Conservation (phyloP, 2,329 filamentous ascomycete genomes). For the Arthrobotrys pseudoclavata region DNA sequence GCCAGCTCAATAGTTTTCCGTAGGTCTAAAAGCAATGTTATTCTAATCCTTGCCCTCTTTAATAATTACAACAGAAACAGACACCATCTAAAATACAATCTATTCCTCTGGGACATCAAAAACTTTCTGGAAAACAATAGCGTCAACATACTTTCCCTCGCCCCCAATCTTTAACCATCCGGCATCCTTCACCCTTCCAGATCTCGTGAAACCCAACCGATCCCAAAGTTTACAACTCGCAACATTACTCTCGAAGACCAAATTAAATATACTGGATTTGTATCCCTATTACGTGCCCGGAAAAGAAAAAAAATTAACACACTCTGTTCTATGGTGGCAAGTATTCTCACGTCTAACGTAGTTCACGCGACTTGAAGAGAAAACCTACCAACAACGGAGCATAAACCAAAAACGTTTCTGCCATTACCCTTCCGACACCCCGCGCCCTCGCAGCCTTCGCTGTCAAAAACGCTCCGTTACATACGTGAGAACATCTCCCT, state of each 20-base stretch:
- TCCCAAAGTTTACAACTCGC: slow-evolving; percentile 80
- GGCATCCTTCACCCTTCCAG: slow-evolving; percentile 73
- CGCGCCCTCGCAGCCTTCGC: slow-evolving; percentile 80
- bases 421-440: slow-evolving; percentile 81
- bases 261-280: slow-evolving; percentile 80
- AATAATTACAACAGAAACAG: neutral
- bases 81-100: neutral
- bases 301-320: neutral
- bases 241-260: slow-evolving; percentile 81
- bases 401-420: slow-evolving; percentile 82
- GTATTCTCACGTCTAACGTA: neutral
- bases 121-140: slow-evolving; percentile 63
- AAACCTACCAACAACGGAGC: slow-evolving; percentile 73
- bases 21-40: too few relatives aligned
- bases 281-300: slow-evolving; percentile 69
- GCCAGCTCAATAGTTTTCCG: too few relatives aligned
- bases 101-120: slow-evolving; percentile 16
- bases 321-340: neutral
- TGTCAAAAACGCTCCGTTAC: slow-evolving; percentile 83
- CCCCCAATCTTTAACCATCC: slow-evolving; percentile 70
- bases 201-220: slow-evolving; percentile 80
- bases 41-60: too few relatives aligned
- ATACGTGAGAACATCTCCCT: slow-evolving; percentile 77
- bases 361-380: neutral
- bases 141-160: slow-evolving; percentile 70